These are phyloP conservation scores for Blastobotrys arbuscula DNA, from an alignment of 1,139 yeast species.

Conservation along the genomic window DNA sequence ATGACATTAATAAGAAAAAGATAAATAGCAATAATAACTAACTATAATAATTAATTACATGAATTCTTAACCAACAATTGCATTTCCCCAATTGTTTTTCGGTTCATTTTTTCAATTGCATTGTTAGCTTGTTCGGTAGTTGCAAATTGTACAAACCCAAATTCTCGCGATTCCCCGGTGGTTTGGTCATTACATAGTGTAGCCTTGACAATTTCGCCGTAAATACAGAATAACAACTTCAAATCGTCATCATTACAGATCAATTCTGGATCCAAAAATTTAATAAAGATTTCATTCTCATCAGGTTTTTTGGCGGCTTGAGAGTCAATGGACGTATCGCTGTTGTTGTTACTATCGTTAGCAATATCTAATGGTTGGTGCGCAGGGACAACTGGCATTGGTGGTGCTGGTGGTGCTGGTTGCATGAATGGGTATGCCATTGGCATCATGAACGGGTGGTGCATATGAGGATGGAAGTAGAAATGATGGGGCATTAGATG, in stretches of 20 bases:
- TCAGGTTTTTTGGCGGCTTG: neutral
- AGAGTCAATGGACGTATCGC: neutral
- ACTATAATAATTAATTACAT: too few species aligned
- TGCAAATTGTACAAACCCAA: slow-evolving; percentile 90
- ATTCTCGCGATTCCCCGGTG: slow-evolving; percentile 48
- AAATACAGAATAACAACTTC: slow-evolving; percentile 7
- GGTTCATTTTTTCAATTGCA: slow-evolving; percentile 8
- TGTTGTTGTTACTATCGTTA: neutral
- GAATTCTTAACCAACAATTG: slow-evolving; percentile 1
- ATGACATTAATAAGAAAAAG: too few species aligned
- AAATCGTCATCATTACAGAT: slow-evolving; percentile 10
- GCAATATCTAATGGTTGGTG: neutral
- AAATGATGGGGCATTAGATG: neutral
- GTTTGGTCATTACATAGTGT: neutral
- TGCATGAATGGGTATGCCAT: neutral
- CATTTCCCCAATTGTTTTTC: slow-evolving; percentile 7
- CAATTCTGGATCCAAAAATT: slow-evolving; percentile 8
- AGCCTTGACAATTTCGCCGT: slow-evolving; percentile 9
- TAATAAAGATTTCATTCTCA: slow-evolving; percentile 6
- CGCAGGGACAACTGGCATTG: neutral
- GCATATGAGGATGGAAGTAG: neutral
- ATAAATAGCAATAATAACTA: too few species aligned
- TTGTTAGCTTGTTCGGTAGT: slow-evolving; percentile 49
- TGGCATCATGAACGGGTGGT: slow-evolving; percentile 1
- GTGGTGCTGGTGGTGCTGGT: neutral